Percentiles rank a stretch among this genome's conserved stretches.
Conservation (phyloP, 2,329 filamentous ascomycete genomes). For the Trichoderma simmonsii region DNA sequence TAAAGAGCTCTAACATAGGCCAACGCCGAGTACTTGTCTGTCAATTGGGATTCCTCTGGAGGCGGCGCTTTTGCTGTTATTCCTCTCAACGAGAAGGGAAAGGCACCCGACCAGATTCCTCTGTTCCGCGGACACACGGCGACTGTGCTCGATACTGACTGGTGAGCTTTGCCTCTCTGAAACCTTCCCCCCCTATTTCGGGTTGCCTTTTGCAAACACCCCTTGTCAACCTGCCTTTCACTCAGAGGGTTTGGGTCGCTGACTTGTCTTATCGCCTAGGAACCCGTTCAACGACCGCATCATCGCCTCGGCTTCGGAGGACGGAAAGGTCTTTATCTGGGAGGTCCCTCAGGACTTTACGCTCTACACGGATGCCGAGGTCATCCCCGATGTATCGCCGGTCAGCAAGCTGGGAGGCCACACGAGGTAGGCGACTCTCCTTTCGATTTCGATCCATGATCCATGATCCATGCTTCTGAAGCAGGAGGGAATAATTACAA, state of each 20-base stretch:
- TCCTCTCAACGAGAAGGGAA: slow-evolving; percentile 82
- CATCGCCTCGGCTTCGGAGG: slow-evolving; percentile 91
- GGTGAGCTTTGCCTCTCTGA: slow-evolving; percentile 49
- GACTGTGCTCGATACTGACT: slow-evolving; percentile 94
- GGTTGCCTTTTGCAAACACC: neutral
- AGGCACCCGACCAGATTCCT: slow-evolving; percentile 87
- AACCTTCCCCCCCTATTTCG: neutral
- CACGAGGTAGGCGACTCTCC: slow-evolving; percentile 60
- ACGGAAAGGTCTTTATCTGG: slow-evolving; percentile 97
- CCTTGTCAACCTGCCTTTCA: neutral
- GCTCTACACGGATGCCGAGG: slow-evolving; percentile 79
- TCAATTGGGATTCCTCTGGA: slow-evolving; percentile 97
- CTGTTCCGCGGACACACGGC: slow-evolving; percentile 96
- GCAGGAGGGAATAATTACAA: neutral
- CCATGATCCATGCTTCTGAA: neutral
- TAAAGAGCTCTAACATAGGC: slow-evolving; percentile 52
- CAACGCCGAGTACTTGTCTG: slow-evolving; percentile 91
- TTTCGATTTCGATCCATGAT: neutral
- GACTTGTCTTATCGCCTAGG: slow-evolving; percentile 47
- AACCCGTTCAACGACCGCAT: slow-evolving; percentile 94
- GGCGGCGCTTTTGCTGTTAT: slow-evolving; percentile 97
- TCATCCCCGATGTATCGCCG: slow-evolving; percentile 76
- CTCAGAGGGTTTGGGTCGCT: slow-evolving; percentile 17
- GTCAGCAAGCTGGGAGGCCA: slow-evolving; percentile 81
- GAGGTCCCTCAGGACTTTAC: slow-evolving; percentile 86